Conservation (phyloP, 345 rosid genomes). For the Brassica cretica region DNA sequence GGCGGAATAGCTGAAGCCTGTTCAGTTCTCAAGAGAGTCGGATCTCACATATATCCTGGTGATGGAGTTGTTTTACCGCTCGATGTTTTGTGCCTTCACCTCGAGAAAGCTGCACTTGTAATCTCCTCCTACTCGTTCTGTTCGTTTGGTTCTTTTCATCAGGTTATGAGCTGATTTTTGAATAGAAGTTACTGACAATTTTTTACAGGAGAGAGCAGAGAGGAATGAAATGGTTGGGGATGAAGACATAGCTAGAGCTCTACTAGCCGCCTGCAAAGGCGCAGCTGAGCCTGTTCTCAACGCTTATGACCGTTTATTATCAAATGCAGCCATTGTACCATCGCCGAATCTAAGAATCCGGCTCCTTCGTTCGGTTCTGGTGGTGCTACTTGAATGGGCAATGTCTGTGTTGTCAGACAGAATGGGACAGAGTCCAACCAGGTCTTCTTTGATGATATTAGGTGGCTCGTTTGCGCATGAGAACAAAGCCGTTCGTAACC, state of each 20-base stretch:
- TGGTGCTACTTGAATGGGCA: conserved; percentile 89
- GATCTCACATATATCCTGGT: conserved; percentile 86
- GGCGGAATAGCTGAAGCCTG: conserved; percentile 97
- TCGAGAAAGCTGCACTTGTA: conserved; percentile 95
- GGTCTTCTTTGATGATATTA: conserved; percentile 67
- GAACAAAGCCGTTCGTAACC: conserved; percentile 58
- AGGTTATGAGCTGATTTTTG: conserved; percentile 14
- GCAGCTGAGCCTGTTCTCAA: conserved; percentile 86
- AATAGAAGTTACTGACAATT: neutral
- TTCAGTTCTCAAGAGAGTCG: conserved; percentile 83
- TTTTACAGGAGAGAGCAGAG: conserved; percentile 75
- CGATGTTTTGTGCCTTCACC: conserved; percentile 85
- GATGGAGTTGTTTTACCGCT: conserved; percentile 88
- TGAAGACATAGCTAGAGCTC: conserved; percentile 87
- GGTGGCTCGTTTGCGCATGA: conserved; percentile 61
- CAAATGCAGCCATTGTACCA: conserved; percentile 74
- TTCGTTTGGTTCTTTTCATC: neutral
- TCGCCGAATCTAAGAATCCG: conserved; percentile 81
- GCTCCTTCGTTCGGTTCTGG: conserved; percentile 73
- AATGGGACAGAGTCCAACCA: conserved; percentile 67
- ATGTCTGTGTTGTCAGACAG: conserved; percentile 78
- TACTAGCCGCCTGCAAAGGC: conserved; percentile 91
- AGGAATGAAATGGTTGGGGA: conserved; percentile 73
- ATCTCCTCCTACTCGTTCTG: conserved; percentile 13
- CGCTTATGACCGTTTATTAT: conserved; percentile 77